These are phyloP conservation scores for Neckera pumila DNA, from an alignment of 225 moss, liverwort and hornwort genomes.

Conservation along the genomic window DNA sequence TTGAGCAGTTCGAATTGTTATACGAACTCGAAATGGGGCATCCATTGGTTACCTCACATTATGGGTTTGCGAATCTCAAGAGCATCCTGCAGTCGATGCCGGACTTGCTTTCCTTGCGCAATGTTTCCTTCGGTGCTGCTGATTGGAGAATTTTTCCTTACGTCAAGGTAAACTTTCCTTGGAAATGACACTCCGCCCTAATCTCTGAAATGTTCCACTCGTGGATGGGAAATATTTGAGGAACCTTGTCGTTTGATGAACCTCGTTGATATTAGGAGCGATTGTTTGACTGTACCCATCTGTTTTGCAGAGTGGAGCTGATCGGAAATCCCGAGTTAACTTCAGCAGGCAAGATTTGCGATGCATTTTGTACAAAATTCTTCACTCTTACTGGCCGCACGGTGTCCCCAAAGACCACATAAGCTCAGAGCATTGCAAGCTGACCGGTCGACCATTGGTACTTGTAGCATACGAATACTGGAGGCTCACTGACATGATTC, in stretches of 20 bases:
- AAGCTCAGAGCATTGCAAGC: conserved; percentile 52
- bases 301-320: conserved; percentile 25
- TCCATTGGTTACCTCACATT: conserved; percentile 53
- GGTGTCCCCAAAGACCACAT: conserved; percentile 52
- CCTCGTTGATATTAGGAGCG: not conserved
- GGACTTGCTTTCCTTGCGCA: conserved; percentile 49
- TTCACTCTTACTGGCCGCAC: conserved; percentile 47
- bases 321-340: conserved; percentile 37
- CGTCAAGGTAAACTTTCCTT: conserved; percentile 9
- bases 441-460: conserved; percentile 62
- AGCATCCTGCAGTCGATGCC: conserved; percentile 70
- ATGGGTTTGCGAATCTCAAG: conserved; percentile 59
- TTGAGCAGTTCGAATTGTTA: conserved; percentile 55
- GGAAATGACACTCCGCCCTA: not conserved
- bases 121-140: conserved; percentile 16
- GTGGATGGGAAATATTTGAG: no score
- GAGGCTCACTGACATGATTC: conserved; percentile 45
- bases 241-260: not conserved
- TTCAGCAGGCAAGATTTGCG: conserved; percentile 61
- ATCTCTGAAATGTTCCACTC: not conserved
- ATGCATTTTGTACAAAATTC: conserved; percentile 63
- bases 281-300: not conserved
- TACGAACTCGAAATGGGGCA: conserved; percentile 79
- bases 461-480: conserved; percentile 65
- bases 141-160: conserved; percentile 50